Base-by-base conservation (phyloP, 495 filamentous ascomycete species). In the Aspergillus ellipticus region DNA sequence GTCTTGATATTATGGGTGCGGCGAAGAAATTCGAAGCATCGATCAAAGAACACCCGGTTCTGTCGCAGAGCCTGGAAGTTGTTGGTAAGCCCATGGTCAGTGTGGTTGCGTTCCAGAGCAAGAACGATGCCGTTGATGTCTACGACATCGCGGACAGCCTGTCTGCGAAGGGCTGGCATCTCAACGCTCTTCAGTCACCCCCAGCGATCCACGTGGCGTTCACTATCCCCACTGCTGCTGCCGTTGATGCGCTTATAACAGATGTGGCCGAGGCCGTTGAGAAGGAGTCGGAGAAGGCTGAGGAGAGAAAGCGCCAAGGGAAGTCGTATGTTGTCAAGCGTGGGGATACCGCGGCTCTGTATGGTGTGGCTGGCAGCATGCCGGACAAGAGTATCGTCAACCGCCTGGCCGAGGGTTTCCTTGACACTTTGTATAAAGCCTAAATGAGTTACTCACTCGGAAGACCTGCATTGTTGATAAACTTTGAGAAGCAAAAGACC, bases 171-270 rank as follows among this genome's bases (percentile, higher is more conserved):
- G 94, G 94, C 20, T 99, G 94, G 94, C 94, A 97, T 71, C 79
- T 99, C 46, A 99, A 96, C 64, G 90, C 93, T 6, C 78, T 97
- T 50, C 94, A 99, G 66, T 84, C 83, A 49, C 94, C 94, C 7
- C 83, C 95, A 0, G 95, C 90, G n/a, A 89, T 99, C 19, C 94
- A 99, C 71, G 87, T 96, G 22, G 94, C 94, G n/a, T 89, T 97
- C 47, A 97, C 95, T 1, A 61, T 91, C 61, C 94, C 93, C 11
- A 87, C 96, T n/a, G 84, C 86, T 8, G 85, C 85, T 35, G 92
- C 87, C 59, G 74, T 81, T 13, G 90, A 97, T 56, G 79, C 79
- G 66, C 80, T 99, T 21, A 82, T 91, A 31, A 72, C 65, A 17
- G 95, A 99, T 71, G 65, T 97, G 21, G 81, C 87, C 64, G 85